These are phyloP conservation scores for Acrodontium crateriforme DNA, from an alignment of 2,329 filamentous ascomycete genomes.

Conservation along the genomic window DNA sequence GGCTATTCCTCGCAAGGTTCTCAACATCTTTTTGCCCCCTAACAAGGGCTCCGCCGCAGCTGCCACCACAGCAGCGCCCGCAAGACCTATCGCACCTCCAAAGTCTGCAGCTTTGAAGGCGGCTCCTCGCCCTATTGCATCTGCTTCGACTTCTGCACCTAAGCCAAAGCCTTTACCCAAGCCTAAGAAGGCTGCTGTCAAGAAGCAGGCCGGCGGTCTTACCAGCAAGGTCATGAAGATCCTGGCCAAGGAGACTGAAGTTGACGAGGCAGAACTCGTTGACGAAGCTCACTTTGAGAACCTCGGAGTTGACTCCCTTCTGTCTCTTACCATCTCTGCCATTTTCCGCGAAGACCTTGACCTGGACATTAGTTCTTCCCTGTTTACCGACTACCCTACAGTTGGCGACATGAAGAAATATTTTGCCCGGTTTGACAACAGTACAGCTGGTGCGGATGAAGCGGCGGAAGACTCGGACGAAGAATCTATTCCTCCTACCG, in stretches of 20 bases:
- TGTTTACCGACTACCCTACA: slow-evolving; percentile 47
- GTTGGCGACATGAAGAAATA: slow-evolving; percentile 47
- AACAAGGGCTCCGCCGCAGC: slow-evolving; percentile 26
- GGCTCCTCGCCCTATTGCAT: slow-evolving; percentile 2
- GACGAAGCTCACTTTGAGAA: slow-evolving; percentile 48
- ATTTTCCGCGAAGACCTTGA: slow-evolving; percentile 48
- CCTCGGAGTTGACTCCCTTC: slow-evolving; percentile 47
- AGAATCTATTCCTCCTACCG: slow-evolving; percentile 28
- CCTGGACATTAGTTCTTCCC: slow-evolving; percentile 43
- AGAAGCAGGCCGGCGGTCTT: slow-evolving; percentile 35
- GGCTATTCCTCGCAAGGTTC: slow-evolving; percentile 49
- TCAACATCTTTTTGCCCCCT: slow-evolving; percentile 54
- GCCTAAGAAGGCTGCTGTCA: slow-evolving; percentile 36
- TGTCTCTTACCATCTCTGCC: slow-evolving; percentile 47
- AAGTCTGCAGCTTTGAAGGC: slow-evolving; percentile 9
- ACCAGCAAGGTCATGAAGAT: slow-evolving; percentile 46
- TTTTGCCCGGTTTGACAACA: slow-evolving; percentile 33
- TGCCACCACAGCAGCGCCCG: slow-evolving; percentile 21
- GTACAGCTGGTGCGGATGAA: slow-evolving; percentile 16
- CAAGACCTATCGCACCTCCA: slow-evolving; percentile 24
- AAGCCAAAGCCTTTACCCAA: slow-evolving; percentile 10
- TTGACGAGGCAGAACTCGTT: slow-evolving; percentile 44
- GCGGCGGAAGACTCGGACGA: slow-evolving; percentile 26
- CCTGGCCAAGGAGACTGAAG: slow-evolving; percentile 51
- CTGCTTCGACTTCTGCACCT: slow-evolving; percentile 10